Conservation (phyloP, 2,329 filamentous ascomycete species). For the Apiospora hydei region DNA sequence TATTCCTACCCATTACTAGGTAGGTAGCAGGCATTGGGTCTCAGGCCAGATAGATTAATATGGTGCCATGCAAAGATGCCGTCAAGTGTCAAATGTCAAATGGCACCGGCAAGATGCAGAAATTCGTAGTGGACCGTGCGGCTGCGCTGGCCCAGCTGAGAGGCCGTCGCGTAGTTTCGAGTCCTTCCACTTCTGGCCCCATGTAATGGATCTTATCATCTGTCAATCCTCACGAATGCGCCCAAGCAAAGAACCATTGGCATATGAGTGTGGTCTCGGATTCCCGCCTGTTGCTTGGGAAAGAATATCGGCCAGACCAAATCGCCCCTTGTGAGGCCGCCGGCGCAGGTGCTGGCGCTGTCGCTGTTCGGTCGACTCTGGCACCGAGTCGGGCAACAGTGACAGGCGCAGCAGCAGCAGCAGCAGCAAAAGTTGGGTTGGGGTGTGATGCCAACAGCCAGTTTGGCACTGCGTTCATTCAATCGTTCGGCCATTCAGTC, state of each 20-base stretch:
- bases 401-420: slow-evolving; percentile 10
- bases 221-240: not conserved
- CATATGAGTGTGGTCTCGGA: not conserved
- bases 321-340: not conserved
- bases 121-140: slow-evolving; percentile 6
- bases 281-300: slow-evolving; percentile 27
- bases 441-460: not conserved
- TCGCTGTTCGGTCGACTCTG: slow-evolving; percentile 29
- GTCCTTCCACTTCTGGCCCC: not conserved
- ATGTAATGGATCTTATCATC: not conserved
- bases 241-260: slow-evolving; percentile 13
- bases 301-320: slow-evolving; percentile 27
- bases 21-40: not conserved
- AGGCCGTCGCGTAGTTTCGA: slow-evolving; percentile 9
- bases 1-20: no score
- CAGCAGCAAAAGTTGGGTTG: slow-evolving; percentile 3
- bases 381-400: slow-evolving; percentile 30
- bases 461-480: slow-evolving; percentile 13
- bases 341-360: slow-evolving; percentile 29
- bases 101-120: slow-evolving; percentile 3
- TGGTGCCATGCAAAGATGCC: not conserved
- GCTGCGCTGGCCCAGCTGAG: slow-evolving; percentile 14
- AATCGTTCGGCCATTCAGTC: not conserved
- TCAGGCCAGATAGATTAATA: not conserved
- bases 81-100: not conserved